These are phyloP conservation scores for Amaranthus hypochondriacus DNA, from an alignment of 148 eudicot species.

Conservation along the genomic window DNA sequence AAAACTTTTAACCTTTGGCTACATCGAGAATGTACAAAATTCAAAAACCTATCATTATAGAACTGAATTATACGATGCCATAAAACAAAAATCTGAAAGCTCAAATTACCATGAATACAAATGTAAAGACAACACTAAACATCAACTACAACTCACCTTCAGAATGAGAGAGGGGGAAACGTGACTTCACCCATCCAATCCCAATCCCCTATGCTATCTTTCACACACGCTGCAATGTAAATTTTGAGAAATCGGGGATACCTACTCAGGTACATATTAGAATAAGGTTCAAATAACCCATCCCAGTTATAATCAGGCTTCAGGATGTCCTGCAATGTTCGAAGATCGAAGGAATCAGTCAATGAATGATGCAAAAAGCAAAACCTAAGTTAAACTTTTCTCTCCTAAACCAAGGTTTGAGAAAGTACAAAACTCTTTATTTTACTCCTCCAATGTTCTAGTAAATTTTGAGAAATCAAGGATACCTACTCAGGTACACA, in stretches of 20 bases:
- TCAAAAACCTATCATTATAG: background rate
- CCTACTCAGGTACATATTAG: conserved; percentile 27
- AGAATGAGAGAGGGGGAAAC: conserved; percentile 43
- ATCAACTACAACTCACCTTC: conserved; percentile 33
- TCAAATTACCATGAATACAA: background rate
- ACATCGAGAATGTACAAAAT: background rate
- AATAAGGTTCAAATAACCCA: conserved; percentile 41
- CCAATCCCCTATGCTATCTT: conserved; percentile 47
- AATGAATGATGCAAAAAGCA: background rate
- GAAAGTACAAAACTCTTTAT: background rate
- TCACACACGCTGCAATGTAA: conserved; percentile 31
- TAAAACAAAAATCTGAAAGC: background rate
- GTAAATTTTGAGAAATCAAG: conserved; percentile 39
- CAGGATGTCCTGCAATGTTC: conserved; percentile 30
- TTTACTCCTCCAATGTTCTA: background rate
- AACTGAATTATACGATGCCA: background rate
- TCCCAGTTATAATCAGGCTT: conserved; percentile 43
- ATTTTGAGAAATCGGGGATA: conserved; percentile 44
- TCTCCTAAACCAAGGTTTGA: background rate
- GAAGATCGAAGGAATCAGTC: background rate
- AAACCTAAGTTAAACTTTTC: background rate
- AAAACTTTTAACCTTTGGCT: background rate
- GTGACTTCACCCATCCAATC: conserved; percentile 59
- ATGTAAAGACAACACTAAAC: background rate
- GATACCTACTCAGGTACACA: conserved; percentile 34